Percentiles rank a stretch among this genome's conserved stretches.
Evolutionary conservation across 2,329 filamentous ascomycete genomes (phyloP).

Genomic region (Ophiostoma ulmi): DNA sequence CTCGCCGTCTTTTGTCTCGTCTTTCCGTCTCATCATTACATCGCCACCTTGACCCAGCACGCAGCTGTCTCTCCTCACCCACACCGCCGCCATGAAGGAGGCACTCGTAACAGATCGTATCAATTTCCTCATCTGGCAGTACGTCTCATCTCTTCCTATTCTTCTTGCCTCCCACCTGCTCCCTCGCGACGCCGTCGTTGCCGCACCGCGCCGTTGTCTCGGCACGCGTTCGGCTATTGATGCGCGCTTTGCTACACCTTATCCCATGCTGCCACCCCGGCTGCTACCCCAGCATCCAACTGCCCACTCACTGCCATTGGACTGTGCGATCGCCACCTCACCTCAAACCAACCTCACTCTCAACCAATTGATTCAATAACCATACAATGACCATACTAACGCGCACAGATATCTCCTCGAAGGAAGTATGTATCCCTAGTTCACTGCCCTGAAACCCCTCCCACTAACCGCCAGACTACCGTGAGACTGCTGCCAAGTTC

Average conservation of each 20-base stretch:
- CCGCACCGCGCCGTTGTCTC: background rate
- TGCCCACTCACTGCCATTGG: background rate
- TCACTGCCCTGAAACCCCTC: background rate
- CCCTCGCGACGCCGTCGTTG: background rate
- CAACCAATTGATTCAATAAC: background rate
- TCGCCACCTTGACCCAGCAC: constrained; percentile 5
- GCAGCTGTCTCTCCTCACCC: background rate
- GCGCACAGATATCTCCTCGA: constrained; percentile 53
- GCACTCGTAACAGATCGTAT: constrained; percentile 61
- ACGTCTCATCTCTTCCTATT: constrained; percentile 38
- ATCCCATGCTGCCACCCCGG: background rate
- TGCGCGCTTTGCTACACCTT: background rate
- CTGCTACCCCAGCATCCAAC: constrained; percentile 14
- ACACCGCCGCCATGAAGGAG: constrained; percentile 50
- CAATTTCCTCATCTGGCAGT: constrained; percentile 69
- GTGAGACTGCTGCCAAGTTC: constrained; percentile 62
- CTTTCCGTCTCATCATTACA: background rate
- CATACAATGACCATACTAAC: constrained; percentile 19
- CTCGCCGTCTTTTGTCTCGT: background rate
- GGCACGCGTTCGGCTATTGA: constrained; percentile 4
- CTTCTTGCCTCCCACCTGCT: constrained; percentile 13
- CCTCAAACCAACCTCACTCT: background rate
- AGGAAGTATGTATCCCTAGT: constrained; percentile 49
- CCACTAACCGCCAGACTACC: constrained; percentile 50
- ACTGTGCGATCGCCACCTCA: background rate